Evolutionary conservation across 306 rosid genomes (phyloP), one percentile per base, ranked within the genome.

Genomic region (Fagus sylvatica): DNA sequence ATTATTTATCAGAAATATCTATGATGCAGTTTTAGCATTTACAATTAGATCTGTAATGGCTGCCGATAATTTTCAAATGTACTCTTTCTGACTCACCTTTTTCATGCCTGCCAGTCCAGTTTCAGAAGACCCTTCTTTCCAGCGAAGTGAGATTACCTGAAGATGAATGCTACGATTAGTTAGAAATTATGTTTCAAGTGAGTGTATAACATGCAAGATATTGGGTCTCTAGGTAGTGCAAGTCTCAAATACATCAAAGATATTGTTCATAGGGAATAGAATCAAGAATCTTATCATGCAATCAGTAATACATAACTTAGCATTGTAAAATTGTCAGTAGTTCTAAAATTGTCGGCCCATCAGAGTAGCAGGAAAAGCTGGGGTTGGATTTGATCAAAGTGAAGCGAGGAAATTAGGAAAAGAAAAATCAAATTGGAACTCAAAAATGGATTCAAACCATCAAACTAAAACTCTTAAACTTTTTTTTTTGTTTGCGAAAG

Each of bases 91-190:
- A 37, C 61, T 78, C 66, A 78, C 82, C 82, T 78, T 78, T 60
- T 71, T 78, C 77, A 78, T 72, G 65, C 82, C 82, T 42, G 54
- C 42, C 53, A 78, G 74, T 62, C 66, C 77, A 62, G 48, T 28
- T 51, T 48, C 66, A 7, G 82, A 71, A 61, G 82, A 78, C 32
- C 82, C 82, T 61, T 71, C 76, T 78, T 78, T 71, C 82, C 82
- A 78, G 34, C 76, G n/a, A 60, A 78, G 82, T 41, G 82, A 72
- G 53, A 78, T 69, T 37, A 78, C 82, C 82, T 78, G 82, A 72
- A 59, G 71, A 59, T 11, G 9, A 76, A 49, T 13, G 68, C 17
- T 10, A 53, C 67, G 48, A 39, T 65, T 17, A 13, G 30, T 37
- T 65, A 65, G 22, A 65, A 11, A 37, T 12, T 60, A 32, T 12